Evolutionary conservation across 805 yeast genomes (phyloP).

Genomic region (Candida germanica): DNA sequence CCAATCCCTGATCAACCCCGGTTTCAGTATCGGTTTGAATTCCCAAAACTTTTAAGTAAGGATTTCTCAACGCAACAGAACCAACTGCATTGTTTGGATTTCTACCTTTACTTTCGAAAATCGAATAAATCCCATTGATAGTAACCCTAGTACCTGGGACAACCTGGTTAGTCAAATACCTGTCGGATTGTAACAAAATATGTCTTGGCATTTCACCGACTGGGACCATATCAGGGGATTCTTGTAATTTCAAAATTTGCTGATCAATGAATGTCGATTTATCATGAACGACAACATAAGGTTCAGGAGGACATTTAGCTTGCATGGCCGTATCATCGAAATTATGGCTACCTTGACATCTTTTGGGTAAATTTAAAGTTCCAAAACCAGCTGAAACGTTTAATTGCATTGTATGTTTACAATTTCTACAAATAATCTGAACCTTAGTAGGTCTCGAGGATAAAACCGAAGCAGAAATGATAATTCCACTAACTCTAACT

Average conservation of each 20-base stretch:
- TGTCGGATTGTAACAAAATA: conserved; percentile 79
- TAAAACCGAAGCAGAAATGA: conserved; percentile 86
- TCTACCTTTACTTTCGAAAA: conserved; percentile 63
- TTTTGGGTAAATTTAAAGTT: conserved; percentile 61
- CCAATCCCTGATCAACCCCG: conserved; percentile 51
- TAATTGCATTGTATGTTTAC: conserved; percentile 75
- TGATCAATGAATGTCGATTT: conserved; percentile 93
- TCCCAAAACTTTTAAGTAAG: conserved; percentile 85
- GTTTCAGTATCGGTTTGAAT: conserved; percentile 79
- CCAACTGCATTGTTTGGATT: conserved; percentile 22
- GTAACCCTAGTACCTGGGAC: conserved; percentile 96
- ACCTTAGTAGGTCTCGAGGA: conserved; percentile 82
- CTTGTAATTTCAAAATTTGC: conserved; percentile 90
- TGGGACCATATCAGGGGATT: conserved; percentile 97
- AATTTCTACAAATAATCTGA: conserved; percentile 81
- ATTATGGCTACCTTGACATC: conserved; percentile 51
- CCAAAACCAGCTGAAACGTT: conserved; percentile 69
- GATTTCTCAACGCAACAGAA: conserved; percentile 89
- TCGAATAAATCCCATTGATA: conserved; percentile 87
- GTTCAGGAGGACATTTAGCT: conserved; percentile 81
- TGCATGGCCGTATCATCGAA: conserved; percentile 49
- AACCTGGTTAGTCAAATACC: conserved; percentile 84
- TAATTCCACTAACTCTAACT: conserved; percentile 87
- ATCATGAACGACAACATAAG: conserved; percentile 91
- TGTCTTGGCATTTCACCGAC: conserved; percentile 99